Evolutionary conservation across 2,329 filamentous ascomycete genomes (phyloP).

Genomic region (Talaromyces sp.): DNA sequence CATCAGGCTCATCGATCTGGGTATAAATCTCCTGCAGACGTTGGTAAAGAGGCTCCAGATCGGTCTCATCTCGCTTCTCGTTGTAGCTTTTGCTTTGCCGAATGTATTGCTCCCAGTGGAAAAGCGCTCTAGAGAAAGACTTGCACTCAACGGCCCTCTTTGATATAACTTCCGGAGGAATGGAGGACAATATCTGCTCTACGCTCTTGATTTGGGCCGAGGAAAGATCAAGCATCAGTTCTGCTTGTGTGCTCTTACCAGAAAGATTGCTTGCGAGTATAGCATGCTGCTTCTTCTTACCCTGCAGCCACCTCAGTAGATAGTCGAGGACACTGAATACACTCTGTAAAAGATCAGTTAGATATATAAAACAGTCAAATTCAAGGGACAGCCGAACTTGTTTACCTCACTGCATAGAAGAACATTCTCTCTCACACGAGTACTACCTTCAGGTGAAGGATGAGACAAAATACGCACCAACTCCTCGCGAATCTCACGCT

Average conservation of each 20-base stretch:
- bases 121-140: constrained; percentile 86
- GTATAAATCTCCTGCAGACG: constrained; percentile 90
- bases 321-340: constrained; percentile 92
- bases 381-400: not conserved
- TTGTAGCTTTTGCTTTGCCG: constrained; percentile 49
- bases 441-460: constrained; percentile 50
- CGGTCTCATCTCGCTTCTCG: constrained; percentile 46
- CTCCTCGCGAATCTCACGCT: constrained; percentile 66
- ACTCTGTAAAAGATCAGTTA: constrained; percentile 51
- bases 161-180: constrained; percentile 71
- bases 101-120: constrained; percentile 92
- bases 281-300: constrained; percentile 59
- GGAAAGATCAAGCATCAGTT: constrained; percentile 32
- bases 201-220: constrained; percentile 57
- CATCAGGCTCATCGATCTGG: constrained; percentile 96
- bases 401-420: constrained; percentile 83
- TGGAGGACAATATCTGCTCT: constrained; percentile 66
- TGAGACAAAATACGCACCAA: constrained; percentile 70
- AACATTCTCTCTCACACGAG: constrained; percentile 67
- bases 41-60: constrained; percentile 63
- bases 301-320: constrained; percentile 81
- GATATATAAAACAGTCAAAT: not conserved
- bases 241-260: constrained; percentile 28
- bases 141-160: constrained; percentile 87
- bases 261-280: constrained; percentile 27